Conservation (phyloP, 169 alveolate genomes). For the Miamiensis avidus region DNA sequence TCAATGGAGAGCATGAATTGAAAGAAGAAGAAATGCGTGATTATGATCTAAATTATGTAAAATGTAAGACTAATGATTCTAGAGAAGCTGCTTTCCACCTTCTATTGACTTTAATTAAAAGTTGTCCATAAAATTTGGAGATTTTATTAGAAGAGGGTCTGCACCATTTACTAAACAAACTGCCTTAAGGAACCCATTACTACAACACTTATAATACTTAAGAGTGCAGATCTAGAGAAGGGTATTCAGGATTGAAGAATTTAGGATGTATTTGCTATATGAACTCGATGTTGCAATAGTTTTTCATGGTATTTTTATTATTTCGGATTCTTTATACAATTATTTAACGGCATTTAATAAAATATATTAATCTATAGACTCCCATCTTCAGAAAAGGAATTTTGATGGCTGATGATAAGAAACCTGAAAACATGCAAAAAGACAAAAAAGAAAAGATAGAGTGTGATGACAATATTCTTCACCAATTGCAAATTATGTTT, state of each 20-base stretch:
- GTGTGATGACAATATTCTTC: slow-evolving; percentile 79
- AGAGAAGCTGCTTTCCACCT: slow-evolving; percentile 63
- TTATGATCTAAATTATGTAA: slow-evolving; percentile 23
- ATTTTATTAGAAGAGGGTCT: slow-evolving; percentile 46
- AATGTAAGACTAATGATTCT: slow-evolving; percentile 60
- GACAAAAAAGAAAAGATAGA: slow-evolving; percentile 27
- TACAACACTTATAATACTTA: slow-evolving; percentile 59
- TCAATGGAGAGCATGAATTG: slow-evolving; percentile 11
- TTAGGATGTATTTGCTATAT: slow-evolving; percentile 86
- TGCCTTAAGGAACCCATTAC: slow-evolving; percentile 33
- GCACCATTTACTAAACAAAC: slow-evolving; percentile 30
- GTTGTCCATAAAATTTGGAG: slow-evolving; percentile 44
- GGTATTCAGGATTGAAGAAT: slow-evolving; percentile 74
- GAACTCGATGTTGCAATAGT: slow-evolving; percentile 82
- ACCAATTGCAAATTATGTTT: slow-evolving; percentile 76
- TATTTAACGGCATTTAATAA: neutral
- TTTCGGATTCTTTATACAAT: too few relatives aligned
- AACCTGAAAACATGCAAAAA: slow-evolving; percentile 45
- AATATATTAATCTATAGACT: neutral
- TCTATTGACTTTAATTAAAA: slow-evolving; percentile 32
- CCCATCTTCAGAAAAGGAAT: slow-evolving; percentile 54
- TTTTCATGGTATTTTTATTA: slow-evolving; percentile 63
- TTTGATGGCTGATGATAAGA: slow-evolving; percentile 69
- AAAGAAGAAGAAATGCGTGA: slow-evolving; percentile 6
- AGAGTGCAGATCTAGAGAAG: slow-evolving; percentile 35